A percentile compares a stretch with the other conserved stretches of the same genome.
Conservation (phyloP, 1,139 yeast genomes). For the Wickerhamomyces sp. region DNA sequence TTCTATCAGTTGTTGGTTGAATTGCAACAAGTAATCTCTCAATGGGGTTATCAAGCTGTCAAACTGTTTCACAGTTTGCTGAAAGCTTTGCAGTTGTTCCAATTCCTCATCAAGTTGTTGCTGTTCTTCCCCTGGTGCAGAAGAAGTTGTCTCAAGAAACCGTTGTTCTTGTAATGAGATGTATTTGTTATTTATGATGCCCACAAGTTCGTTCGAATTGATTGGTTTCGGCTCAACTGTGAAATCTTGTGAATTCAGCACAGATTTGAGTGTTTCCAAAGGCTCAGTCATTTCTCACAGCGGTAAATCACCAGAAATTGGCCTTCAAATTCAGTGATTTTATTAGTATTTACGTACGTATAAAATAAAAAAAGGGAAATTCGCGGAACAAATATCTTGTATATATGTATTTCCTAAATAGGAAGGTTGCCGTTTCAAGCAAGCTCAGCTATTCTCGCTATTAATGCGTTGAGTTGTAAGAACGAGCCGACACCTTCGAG, state of each 20-base stretch:
- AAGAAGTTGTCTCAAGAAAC: constrained; percentile 15
- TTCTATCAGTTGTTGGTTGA: constrained; percentile 52
- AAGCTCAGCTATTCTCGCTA: constrained; percentile 49
- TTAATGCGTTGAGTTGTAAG: constrained; percentile 79
- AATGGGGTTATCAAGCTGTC: constrained; percentile 18
- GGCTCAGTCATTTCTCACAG: constrained; percentile 4
- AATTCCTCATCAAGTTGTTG: constrained; percentile 5
- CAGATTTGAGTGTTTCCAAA: constrained; percentile 5
- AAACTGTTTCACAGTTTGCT: constrained; percentile 13
- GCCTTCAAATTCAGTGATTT: too few relatives aligned
- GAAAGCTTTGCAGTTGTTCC: constrained; percentile 10
- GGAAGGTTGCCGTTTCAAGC: too few relatives aligned
- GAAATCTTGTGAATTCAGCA: constrained; percentile 10
- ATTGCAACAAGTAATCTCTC: constrained; percentile 29
- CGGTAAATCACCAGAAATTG: too few relatives aligned
- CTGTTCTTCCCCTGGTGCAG: not conserved
- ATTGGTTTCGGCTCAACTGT: not conserved
- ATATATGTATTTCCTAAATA: too few relatives aligned
- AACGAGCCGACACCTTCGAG: constrained; percentile 90
- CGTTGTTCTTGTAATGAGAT: constrained; percentile 23
- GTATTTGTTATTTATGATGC: constrained; percentile 2
- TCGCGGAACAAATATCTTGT: too few relatives aligned
- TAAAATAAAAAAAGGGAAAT: too few relatives aligned
- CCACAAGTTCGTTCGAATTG: not conserved
- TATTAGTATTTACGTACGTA: too few relatives aligned